Base-by-base conservation (phyloP, 2,329 filamentous ascomycete genomes). In the Magnaporthales sp. region DNA sequence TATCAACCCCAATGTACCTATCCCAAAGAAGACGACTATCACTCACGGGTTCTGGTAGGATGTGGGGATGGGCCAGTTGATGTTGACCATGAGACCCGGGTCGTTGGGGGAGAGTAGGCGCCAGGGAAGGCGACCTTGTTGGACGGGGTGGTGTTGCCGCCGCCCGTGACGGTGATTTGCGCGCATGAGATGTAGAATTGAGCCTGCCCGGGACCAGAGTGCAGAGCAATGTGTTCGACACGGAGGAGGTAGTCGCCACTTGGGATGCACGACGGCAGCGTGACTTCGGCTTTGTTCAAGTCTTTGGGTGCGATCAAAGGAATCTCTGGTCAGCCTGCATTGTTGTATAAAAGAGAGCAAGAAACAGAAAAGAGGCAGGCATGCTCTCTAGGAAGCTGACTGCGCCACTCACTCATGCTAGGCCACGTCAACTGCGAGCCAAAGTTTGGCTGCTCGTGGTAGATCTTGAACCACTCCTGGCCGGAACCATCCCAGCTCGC, bases 401-500 rank as follows among this genome's bases (percentile, higher is more conserved):
- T 56, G 22, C n/a, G 6, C 22, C 24, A 63, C 67, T 61, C 31
- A 68, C 67, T 68, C 30, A 68, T 68, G 66, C 68, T 71, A 11
- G 68, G 64, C 70, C 70, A 71, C 9, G 70, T 68, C 10, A 71
- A 56, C 62, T 68, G 66, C 29, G 68, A 68, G 60, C 70, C 71
- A 61, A 73, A 72, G 8, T 66, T 68, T 61, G 72, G 71, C 67
- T 73, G 70, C 68, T 75, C 73, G 63, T 76, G 71, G 69, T 75
- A 76, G 54, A 78, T 75, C 72, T 78, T 79, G 73, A 78, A 78
- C 76, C 76, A 79, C 27, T 75, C 73, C 4, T 70, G 67, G 11
- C 75, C 77, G 6, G 71, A 68, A 3, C 75, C 75, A 66, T 75
- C 73, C 73, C 74, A 78, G 19, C 67, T 71, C 24, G 73, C 69